Conservation (phyloP, 768 basidiomycete species). For the Glaciozyma antarctica region DNA sequence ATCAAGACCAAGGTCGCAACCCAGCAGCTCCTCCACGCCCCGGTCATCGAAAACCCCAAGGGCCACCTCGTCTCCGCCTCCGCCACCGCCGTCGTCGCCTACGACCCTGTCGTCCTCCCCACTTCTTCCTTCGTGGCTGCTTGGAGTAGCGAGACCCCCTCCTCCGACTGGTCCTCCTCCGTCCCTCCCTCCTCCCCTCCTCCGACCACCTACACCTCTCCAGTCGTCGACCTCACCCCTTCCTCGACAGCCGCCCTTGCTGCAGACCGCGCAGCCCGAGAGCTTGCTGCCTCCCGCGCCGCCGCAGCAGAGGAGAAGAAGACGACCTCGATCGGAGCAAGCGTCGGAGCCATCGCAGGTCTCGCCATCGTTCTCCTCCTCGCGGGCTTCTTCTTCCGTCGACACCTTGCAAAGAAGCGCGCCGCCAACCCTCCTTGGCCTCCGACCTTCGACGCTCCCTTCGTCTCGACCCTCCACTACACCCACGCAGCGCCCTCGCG, state of each 20-base stretch:
- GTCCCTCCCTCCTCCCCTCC: neutral
- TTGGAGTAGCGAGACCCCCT: no score
- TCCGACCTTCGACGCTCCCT: slow-evolving; percentile 9
- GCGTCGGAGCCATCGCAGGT: slow-evolving; percentile 22
- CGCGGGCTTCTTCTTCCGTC: slow-evolving; percentile 14
- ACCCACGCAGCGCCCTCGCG: slow-evolving; percentile 25
- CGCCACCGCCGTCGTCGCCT: neutral
- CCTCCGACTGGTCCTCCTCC: neutral
- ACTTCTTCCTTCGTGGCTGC: neutral
- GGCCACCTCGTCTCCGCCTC: neutral
- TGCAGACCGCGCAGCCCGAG: neutral
- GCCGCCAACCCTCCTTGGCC: neutral
- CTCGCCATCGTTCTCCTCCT: slow-evolving; percentile 13
- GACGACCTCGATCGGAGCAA: slow-evolving; percentile 14
- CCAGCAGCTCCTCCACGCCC: neutral
- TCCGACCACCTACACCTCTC: neutral
- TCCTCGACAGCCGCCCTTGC: slow-evolving; percentile 1
- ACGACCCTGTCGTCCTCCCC: neutral
- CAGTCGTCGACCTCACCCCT: neutral
- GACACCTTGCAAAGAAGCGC: neutral
- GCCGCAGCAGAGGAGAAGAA: neutral
- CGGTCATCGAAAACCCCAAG: neutral
- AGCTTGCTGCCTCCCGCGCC: neutral
- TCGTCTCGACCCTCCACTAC: slow-evolving; percentile 30
- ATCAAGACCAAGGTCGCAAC: slow-evolving; percentile 17